Conservation (phyloP, 2,329 filamentous ascomycete species). For the Colletotrichum graminicola region DNA sequence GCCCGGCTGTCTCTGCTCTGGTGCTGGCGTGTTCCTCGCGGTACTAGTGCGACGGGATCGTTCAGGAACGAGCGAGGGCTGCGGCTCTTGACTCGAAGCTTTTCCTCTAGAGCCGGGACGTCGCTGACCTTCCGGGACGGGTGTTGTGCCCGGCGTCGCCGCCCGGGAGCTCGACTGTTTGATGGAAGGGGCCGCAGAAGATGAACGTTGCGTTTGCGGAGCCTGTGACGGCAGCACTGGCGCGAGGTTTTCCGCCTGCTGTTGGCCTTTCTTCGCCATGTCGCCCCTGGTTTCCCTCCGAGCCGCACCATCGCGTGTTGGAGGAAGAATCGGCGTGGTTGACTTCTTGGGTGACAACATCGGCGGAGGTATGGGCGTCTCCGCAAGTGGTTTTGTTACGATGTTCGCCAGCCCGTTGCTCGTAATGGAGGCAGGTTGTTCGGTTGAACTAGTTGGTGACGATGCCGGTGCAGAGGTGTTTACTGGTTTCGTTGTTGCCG, state of each 20-base stretch:
- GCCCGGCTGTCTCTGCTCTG: conserved; percentile 57
- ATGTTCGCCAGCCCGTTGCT: conserved; percentile 54
- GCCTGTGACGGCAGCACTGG: conserved; percentile 30
- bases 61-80: conserved; percentile 62
- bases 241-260: conserved; percentile 33
- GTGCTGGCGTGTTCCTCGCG: conserved; percentile 68
- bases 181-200: conserved; percentile 45
- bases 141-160: conserved; percentile 53
- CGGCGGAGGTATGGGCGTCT: conserved; percentile 57
- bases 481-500: conserved; percentile 22
- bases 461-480: conserved; percentile 35
- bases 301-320: conserved; percentile 48
- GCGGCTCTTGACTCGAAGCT: conserved; percentile 64
- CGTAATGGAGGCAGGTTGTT: conserved; percentile 24
- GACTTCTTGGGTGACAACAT: conserved; percentile 50
- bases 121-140: conserved; percentile 56
- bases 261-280: conserved; percentile 57
- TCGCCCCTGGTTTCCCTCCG: conserved; percentile 62
- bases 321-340: conserved; percentile 54
- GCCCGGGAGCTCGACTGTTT: conserved; percentile 52
- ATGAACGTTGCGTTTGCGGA: conserved; percentile 43
- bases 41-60: conserved; percentile 68
- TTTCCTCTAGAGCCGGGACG: conserved; percentile 67
- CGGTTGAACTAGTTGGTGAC: conserved; percentile 34
- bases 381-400: conserved; percentile 52